Conservation (phyloP, 1,284 basidiomycete species). For the Neonothopanus nambi region DNA sequence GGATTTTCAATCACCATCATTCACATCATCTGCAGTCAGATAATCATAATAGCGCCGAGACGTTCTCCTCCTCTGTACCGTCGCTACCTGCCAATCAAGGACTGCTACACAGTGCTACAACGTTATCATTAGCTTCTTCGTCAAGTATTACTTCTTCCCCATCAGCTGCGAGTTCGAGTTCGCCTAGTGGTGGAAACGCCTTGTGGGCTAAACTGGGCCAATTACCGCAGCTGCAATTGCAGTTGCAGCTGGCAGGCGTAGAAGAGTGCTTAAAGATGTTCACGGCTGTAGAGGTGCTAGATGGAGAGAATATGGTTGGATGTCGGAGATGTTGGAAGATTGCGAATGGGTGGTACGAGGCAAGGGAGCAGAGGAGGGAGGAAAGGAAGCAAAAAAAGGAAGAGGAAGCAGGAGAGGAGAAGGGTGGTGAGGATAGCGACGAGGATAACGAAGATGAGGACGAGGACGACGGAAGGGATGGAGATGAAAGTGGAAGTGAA, state of each 20-base stretch:
- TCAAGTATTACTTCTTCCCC: conserved; percentile 26
- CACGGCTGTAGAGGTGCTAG: conserved; percentile 86
- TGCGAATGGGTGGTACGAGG: conserved; percentile 59
- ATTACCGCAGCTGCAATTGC: conserved; percentile 22
- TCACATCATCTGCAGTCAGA: neutral
- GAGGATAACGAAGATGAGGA: conserved; percentile 20
- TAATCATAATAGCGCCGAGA: neutral
- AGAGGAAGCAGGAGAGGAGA: neutral
- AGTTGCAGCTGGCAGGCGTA: conserved; percentile 44
- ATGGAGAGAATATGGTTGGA: conserved; percentile 92
- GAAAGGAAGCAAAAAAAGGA: conserved; percentile 3
- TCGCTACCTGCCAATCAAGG: neutral
- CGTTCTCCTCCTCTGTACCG: conserved; percentile 18
- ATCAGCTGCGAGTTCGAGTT: neutral
- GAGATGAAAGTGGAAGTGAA: conserved; percentile 8
- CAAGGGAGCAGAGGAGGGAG: conserved; percentile 23
- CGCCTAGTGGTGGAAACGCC: conserved; percentile 23
- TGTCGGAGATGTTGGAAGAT: conserved; percentile 94
- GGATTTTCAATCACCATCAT: conserved; percentile 39
- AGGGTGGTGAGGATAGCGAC: conserved; percentile 31
- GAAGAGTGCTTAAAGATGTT: conserved; percentile 84
- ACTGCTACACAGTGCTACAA: neutral
- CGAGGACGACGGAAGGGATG: conserved; percentile 14
- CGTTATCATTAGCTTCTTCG: conserved; percentile 8
- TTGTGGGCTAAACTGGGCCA: conserved; percentile 48